These are phyloP conservation scores for Neurospora sp. DNA, from an alignment of 495 filamentous ascomycete species.

Conservation along the genomic window DNA sequence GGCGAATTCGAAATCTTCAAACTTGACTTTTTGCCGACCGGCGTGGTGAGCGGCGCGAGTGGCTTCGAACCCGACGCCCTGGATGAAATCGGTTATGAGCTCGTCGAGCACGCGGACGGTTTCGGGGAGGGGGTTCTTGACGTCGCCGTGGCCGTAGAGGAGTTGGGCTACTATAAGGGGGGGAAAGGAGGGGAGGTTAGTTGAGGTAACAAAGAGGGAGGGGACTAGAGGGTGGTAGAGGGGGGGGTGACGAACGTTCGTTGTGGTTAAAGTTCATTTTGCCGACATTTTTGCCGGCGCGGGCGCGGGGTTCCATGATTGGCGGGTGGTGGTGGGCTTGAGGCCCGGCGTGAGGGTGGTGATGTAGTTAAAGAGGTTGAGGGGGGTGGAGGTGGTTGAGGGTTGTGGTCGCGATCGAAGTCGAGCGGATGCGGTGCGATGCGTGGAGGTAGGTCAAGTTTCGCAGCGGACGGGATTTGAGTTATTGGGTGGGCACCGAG, in stretches of 20 bases:
- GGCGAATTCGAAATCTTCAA: conserved; percentile 93
- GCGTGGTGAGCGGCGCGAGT: conserved; percentile 70
- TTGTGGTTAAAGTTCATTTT: conserved; percentile 73
- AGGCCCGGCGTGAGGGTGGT: background rate
- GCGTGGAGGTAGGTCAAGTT: background rate
- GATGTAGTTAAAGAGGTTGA: background rate
- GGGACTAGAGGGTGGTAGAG: too few species aligned
- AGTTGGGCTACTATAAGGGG: conserved; percentile 56
- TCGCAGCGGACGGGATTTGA: background rate
- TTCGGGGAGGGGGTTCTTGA: conserved; percentile 57
- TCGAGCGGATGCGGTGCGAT: background rate
- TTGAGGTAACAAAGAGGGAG: too few species aligned
- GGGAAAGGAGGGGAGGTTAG: background rate
- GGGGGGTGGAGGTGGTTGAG: background rate
- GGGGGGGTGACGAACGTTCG: conserved; percentile 30
- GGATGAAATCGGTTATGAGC: conserved; percentile 83
- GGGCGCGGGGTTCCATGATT: conserved; percentile 60
- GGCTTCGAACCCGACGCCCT: conserved; percentile 83
- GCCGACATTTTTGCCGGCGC: conserved; percentile 73
- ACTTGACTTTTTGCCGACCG: conserved; percentile 88
- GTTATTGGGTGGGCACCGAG: background rate
- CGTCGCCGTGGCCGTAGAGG: conserved; percentile 82
- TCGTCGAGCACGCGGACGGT: conserved; percentile 86
- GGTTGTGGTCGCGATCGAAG: background rate
- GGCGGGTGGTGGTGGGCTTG: background rate